phyloP scores from a whole-genome alignment of 2,329 filamentous ascomycete genomes.

The Lachnellula arida region DNA sequence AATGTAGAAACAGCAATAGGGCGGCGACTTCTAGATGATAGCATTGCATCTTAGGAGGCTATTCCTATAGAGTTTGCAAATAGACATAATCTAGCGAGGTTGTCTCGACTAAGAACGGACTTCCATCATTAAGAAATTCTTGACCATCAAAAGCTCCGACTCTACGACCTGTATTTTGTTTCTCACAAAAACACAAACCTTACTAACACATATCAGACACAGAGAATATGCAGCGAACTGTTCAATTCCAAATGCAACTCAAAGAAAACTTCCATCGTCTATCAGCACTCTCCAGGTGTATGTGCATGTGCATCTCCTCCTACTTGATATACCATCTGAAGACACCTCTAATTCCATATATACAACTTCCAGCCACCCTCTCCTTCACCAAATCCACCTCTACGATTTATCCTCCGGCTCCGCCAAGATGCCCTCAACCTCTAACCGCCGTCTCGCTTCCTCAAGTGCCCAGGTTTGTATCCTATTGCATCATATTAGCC shows the following conservation, averaged over 20 bases:
- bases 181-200: too few relatives aligned
- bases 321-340: background rate
- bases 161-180: too few relatives aligned
- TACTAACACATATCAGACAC: too few relatives aligned
- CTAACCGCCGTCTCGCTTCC: conserved; percentile 90
- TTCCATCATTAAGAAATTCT: too few relatives aligned
- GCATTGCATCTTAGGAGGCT: too few relatives aligned
- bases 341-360: conserved; percentile 6
- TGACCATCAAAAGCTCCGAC: too few relatives aligned
- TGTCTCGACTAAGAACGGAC: too few relatives aligned
- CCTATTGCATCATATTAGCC: conserved; percentile 43
- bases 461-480: conserved; percentile 99
- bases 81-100: too few relatives aligned
- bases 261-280: background rate
- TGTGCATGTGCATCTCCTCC: background rate
- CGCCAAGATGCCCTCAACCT: conserved; percentile 88
- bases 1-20: background rate
- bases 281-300: background rate
- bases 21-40: background rate
- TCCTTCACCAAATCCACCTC: background rate
- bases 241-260: background rate
- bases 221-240: background rate
- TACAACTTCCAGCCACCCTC: conserved; percentile 10
- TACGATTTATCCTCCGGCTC: conserved; percentile 53
- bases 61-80: too few relatives aligned